phyloP scores from a whole-genome alignment of 495 filamentous ascomycete species.

The Aspergillus incahuasiensis region DNA sequence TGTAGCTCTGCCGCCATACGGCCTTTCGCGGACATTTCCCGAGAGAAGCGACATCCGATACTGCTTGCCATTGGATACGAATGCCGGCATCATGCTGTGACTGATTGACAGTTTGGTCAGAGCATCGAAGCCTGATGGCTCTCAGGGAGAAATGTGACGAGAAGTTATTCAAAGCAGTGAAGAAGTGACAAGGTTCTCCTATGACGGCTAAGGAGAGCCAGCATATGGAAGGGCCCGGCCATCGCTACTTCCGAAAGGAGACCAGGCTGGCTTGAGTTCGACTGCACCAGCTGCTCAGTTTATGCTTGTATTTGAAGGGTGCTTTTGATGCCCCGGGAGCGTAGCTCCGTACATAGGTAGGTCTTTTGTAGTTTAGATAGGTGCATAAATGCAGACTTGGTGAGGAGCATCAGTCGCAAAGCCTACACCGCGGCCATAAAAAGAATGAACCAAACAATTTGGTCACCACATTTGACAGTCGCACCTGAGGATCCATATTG shows the following conservation, averaged over 20 bases:
- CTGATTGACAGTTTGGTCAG: no score
- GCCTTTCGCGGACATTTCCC: background rate
- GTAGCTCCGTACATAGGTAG: no score
- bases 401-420: background rate
- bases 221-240: background rate
- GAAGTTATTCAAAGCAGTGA: background rate
- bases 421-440: no score
- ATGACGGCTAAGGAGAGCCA: no score
- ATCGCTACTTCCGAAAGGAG: background rate
- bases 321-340: no score
- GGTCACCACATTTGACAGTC: no score
- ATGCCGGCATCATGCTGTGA: constrained; percentile 10
- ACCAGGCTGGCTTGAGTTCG: background rate
- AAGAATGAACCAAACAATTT: no score
- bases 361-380: no score
- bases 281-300: background rate
- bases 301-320: background rate
- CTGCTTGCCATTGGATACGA: constrained; percentile 11
- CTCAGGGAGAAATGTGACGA: background rate
- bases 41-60: constrained; percentile 12
- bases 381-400: no score
- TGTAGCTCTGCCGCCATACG: background rate
- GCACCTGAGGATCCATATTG: no score
- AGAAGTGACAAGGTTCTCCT: no score
- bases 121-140: background rate